Percentiles rank a stretch among this genome's conserved stretches.
Conservation (phyloP, 352 stramenopile species). For the Thalassiosira hispida region DNA sequence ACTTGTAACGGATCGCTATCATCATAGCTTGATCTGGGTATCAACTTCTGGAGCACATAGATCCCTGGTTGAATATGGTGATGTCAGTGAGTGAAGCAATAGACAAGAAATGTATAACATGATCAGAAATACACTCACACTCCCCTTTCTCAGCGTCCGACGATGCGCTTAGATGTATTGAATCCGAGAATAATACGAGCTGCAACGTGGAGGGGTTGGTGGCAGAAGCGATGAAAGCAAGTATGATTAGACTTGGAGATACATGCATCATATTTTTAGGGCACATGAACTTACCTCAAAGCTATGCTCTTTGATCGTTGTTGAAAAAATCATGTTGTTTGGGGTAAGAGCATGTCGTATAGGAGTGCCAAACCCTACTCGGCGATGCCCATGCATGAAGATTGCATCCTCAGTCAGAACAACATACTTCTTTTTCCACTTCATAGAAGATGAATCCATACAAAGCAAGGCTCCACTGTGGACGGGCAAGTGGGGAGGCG, state of each 20-base stretch:
- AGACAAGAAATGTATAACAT: too few species aligned
- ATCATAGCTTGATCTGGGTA: slow-evolving; percentile 36
- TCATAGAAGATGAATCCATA: slow-evolving; percentile 35
- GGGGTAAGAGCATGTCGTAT: slow-evolving; percentile 19
- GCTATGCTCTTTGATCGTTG: slow-evolving; percentile 35
- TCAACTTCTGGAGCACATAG: slow-evolving; percentile 30
- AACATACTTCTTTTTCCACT: slow-evolving; percentile 49
- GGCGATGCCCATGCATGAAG: slow-evolving; percentile 36
- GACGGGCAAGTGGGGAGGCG: slow-evolving; percentile 43
- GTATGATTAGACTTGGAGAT: neutral
- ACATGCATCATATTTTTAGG: neutral
- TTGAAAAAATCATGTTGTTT: slow-evolving; percentile 50
- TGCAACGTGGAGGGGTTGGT: slow-evolving; percentile 19
- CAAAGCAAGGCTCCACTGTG: slow-evolving; percentile 31
- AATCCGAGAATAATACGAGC: slow-evolving; percentile 50
- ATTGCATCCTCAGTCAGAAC: slow-evolving; percentile 42
- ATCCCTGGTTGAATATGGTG: too few species aligned
- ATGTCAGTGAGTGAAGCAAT: too few species aligned
- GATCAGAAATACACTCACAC: too few species aligned
- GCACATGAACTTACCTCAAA: slow-evolving; percentile 18
- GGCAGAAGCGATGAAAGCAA: neutral
- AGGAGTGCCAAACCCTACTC: slow-evolving; percentile 36
- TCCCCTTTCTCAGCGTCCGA: slow-evolving; percentile 27
- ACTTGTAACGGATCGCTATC: slow-evolving; percentile 29
- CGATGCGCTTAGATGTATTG: slow-evolving; percentile 34